Percentiles rank a stretch among this genome's conserved stretches.
Conservation (phyloP, 306 rosid species). For the Lathyrus oleraceus region DNA sequence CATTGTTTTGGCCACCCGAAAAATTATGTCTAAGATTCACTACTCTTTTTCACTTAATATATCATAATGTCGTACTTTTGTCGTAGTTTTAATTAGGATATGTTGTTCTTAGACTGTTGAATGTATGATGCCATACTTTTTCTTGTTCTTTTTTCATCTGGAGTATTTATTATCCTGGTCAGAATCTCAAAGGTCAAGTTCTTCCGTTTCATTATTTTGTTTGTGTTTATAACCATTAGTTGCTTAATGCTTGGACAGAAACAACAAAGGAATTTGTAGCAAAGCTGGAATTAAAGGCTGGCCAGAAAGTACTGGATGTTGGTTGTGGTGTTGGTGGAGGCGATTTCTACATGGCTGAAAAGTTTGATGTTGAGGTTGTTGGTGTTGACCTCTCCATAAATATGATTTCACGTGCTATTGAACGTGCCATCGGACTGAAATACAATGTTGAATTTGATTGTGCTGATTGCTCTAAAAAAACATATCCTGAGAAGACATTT, state of each 20-base stretch:
- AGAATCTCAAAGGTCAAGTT: background rate
- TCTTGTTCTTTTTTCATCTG: background rate
- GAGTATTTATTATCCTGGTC: background rate
- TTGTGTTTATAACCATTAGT: conserved; percentile 11
- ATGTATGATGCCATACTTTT: background rate
- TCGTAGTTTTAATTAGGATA: background rate
- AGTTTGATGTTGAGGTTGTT: conserved; percentile 76
- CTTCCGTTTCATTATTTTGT: background rate
- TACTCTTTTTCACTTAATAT: background rate
- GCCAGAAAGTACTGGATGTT: conserved; percentile 87
- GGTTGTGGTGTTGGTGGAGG: conserved; percentile 99
- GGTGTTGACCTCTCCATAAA: conserved; percentile 92
- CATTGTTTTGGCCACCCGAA: background rate
- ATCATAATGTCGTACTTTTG: too few relatives aligned
- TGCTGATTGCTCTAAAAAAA: conserved; percentile 81
- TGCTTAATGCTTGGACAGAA: conserved; percentile 52
- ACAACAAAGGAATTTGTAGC: conserved; percentile 81
- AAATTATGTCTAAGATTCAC: background rate
- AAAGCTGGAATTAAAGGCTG: conserved; percentile 76
- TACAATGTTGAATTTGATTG: conserved; percentile 85
- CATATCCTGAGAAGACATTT: conserved; percentile 65
- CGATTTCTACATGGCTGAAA: conserved; percentile 90
- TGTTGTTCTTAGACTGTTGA: background rate
- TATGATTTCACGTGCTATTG: conserved; percentile 91
- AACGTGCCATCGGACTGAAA: conserved; percentile 77